Base-by-base conservation (phyloP, 768 basidiomycete species). In the Heimioporus sp. region DNA sequence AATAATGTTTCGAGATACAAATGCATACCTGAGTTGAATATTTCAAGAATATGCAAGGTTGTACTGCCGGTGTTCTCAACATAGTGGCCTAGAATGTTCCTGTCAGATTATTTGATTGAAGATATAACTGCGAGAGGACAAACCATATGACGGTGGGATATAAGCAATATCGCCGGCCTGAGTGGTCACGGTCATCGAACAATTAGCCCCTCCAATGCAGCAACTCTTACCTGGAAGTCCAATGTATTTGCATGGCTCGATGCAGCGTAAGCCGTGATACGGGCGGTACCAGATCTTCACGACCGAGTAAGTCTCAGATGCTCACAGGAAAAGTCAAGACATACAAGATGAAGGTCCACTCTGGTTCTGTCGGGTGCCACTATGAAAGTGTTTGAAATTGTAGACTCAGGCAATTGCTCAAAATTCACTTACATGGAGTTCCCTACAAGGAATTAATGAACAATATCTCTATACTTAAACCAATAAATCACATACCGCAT, bases 1-100 rank as follows among this genome's bases (percentile, higher is more conserved):
- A 34, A 2, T 5, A 10, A 16, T 3, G 10, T n/a, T 32, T 5
- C 16, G 12, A 19, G 0, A 21, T 11, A 7, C 17, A 16, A 11
- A 36, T 28, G 52, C 69, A 46, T 61, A 77, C 79, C 73, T 28
- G 81, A 72, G 58, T 74, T 78, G 63, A 85, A 81, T n/a, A 87
- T 77, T 62, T 87, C 84, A 7, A 87, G 71, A 61, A 79, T 82
- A 53, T 67, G 72, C 36, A 86, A 63, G 3, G 84, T 79, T 2
- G 76, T 73, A 55, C 83, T 79, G 16, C 84, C 83, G 5, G 76
- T 81, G 64, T 86, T 85, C 63, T 86, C 83, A 21, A 87, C 72
- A 60, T 86, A 86, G 60, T 87, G 86, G 1, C 83, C 83, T 79
- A 16, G 2, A 44, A 1, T 11, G 48, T 49, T 28, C 24, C 20